These are phyloP conservation scores for Hypoxylon sp. DNA, from an alignment of 2,329 filamentous ascomycete species.

Conservation along the genomic window DNA sequence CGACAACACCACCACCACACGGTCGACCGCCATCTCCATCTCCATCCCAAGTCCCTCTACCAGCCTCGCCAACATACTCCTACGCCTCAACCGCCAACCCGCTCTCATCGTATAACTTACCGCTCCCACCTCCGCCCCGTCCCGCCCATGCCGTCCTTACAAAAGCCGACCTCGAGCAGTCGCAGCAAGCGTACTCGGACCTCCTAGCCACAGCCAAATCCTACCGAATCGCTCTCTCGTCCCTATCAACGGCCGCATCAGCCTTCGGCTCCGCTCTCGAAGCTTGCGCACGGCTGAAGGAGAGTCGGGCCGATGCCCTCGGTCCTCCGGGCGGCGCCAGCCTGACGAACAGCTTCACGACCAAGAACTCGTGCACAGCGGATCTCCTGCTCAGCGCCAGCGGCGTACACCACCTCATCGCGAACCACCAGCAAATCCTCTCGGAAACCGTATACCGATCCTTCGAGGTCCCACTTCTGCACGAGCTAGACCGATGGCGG, in stretches of 20 bases:
- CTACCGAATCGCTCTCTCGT: slow-evolving; percentile 72
- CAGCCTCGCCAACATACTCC: slow-evolving; percentile 73
- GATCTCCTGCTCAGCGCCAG: slow-evolving; percentile 72
- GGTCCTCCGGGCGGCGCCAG: slow-evolving; percentile 53
- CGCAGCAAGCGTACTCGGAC: slow-evolving; percentile 72
- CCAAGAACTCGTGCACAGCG: slow-evolving; percentile 68
- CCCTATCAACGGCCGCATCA: slow-evolving; percentile 72
- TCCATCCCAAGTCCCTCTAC: slow-evolving; percentile 71
- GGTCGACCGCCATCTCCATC: slow-evolving; percentile 62
- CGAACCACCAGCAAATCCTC: slow-evolving; percentile 78
- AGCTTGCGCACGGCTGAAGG: slow-evolving; percentile 76
- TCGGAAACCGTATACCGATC: slow-evolving; percentile 76
- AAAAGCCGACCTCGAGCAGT: slow-evolving; percentile 72
- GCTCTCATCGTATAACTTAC: slow-evolving; percentile 69
- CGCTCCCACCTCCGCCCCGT: slow-evolving; percentile 70
- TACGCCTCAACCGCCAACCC: slow-evolving; percentile 73
- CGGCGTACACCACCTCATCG: slow-evolving; percentile 75
- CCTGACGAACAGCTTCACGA: slow-evolving; percentile 63
- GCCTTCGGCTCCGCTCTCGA: slow-evolving; percentile 75
- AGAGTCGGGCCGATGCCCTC: slow-evolving; percentile 72
- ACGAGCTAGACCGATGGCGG: slow-evolving; percentile 76
- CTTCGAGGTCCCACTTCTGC: slow-evolving; percentile 77
- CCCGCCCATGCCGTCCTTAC: slow-evolving; percentile 71
- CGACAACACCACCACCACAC: slow-evolving; percentile 21
- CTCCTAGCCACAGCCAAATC: slow-evolving; percentile 72